Evolutionary conservation across 352 stramenopile species (phyloP).

Genomic region (Phytophthora ramorum): DNA sequence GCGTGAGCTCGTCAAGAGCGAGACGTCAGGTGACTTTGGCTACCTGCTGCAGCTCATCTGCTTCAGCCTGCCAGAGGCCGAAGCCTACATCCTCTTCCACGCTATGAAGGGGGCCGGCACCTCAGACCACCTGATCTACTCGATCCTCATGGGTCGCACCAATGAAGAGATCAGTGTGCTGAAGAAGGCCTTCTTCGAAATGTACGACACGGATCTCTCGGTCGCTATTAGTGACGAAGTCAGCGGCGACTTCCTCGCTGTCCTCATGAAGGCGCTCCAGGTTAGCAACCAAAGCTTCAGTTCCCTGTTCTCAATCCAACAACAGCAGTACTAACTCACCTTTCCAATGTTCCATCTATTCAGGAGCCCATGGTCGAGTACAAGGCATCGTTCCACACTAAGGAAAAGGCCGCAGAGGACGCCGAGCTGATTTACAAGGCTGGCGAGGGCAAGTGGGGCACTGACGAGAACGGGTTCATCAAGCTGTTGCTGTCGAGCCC

Average conservation of each 20-base stretch:
- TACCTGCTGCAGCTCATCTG: conserved; percentile 65
- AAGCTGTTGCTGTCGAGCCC: conserved; percentile 70
- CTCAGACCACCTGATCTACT: conserved; percentile 68
- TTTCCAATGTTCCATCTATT: background rate
- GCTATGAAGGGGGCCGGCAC: conserved; percentile 64
- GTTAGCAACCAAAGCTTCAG: conserved; percentile 9
- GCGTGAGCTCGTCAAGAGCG: conserved; percentile 62
- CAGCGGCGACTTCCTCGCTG: conserved; percentile 54
- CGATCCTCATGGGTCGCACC: conserved; percentile 58
- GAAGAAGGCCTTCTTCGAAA: conserved; percentile 64
- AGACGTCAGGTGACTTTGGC: conserved; percentile 69
- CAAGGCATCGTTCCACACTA: conserved; percentile 62
- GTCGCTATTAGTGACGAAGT: conserved; percentile 55
- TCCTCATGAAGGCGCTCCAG: conserved; percentile 61
- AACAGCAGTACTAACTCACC: conserved; percentile 6
- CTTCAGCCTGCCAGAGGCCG: conserved; percentile 61
- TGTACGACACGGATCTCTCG: conserved; percentile 59
- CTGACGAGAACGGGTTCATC: conserved; percentile 70
- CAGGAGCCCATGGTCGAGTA: conserved; percentile 49
- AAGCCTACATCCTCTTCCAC: conserved; percentile 70
- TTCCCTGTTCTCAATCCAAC: background rate
- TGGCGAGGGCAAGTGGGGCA: conserved; percentile 82
- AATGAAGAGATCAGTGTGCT: conserved; percentile 61
- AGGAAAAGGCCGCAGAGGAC: conserved; percentile 67
- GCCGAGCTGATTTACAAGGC: conserved; percentile 76